phyloP scores from a whole-genome alignment of 345 rosid genomes.

The Cardamine chenopodiifolia region DNA sequence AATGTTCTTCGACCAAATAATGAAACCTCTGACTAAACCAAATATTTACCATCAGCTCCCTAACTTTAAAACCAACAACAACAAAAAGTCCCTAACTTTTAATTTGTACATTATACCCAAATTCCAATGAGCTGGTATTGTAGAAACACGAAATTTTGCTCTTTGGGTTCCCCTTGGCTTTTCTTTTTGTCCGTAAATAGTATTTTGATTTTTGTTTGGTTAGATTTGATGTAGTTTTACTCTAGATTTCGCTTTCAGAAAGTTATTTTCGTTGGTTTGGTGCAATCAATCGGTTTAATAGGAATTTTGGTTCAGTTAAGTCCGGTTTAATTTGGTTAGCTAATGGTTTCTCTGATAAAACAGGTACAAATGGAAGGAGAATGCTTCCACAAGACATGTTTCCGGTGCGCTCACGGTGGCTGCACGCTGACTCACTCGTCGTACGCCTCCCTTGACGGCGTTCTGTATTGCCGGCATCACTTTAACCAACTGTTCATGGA shows the following conservation, averaged over 20 bases:
- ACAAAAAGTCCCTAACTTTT: no score
- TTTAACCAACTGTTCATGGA: slow-evolving; percentile 92
- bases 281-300: not conserved
- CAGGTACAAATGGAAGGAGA: slow-evolving; percentile 88
- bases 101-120: no score
- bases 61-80: no score
- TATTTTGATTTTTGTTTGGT: no score
- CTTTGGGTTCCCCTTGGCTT: no score
- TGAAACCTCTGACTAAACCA: not conserved
- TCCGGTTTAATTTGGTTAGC: not conserved
- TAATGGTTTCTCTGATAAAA: not conserved
- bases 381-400: slow-evolving; percentile 92
- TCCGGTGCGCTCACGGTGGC: slow-evolving; percentile 93
- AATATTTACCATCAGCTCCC: not conserved
- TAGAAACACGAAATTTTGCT: no score
- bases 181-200: no score
- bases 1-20: no score
- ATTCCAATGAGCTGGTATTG: no score
- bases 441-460: slow-evolving; percentile 83
- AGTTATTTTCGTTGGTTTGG: not conserved
- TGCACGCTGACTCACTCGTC: slow-evolving; percentile 92
- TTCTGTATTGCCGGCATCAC: slow-evolving; percentile 94
- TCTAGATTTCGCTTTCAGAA: not conserved
- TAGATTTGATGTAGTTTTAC: no score
- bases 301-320: not conserved